Evolutionary conservation across 768 basidiomycete species (phyloP).

Genomic region (Termitomyces sp.): DNA sequence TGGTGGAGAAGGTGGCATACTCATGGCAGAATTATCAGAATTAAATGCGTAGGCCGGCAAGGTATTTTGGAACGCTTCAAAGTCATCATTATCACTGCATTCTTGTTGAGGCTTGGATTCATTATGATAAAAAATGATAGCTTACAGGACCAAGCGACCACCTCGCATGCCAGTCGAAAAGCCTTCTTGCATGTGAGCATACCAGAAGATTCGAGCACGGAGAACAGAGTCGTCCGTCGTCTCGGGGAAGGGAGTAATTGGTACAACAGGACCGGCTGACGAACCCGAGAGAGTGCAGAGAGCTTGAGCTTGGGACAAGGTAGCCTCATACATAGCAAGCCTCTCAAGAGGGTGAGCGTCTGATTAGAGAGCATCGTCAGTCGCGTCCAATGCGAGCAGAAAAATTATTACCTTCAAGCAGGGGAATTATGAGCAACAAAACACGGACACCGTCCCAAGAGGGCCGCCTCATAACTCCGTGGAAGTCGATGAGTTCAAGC

Average conservation of each 20-base stretch:
- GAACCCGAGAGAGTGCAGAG: slow-evolving; percentile 58
- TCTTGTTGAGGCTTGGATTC: neutral
- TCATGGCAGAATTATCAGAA: slow-evolving; percentile 19
- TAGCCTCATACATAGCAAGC: slow-evolving; percentile 73
- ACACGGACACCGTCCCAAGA: slow-evolving; percentile 85
- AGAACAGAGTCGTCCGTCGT: slow-evolving; percentile 58
- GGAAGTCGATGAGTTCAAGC: slow-evolving; percentile 74
- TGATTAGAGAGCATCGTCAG: slow-evolving; percentile 17
- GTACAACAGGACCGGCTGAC: slow-evolving; percentile 23
- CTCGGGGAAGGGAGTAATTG: slow-evolving; percentile 35
- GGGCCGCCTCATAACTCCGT: slow-evolving; percentile 75
- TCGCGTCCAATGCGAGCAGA: too few species aligned
- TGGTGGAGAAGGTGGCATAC: slow-evolving; percentile 12
- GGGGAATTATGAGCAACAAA: slow-evolving; percentile 73
- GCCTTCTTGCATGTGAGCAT: slow-evolving; percentile 82
- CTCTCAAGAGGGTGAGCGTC: slow-evolving; percentile 45
- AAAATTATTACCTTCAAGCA: slow-evolving; percentile 66
- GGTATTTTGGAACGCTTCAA: slow-evolving; percentile 66
- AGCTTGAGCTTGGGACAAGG: slow-evolving; percentile 76
- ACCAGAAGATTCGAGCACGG: slow-evolving; percentile 86
- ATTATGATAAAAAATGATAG: neutral
- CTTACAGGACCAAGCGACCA: slow-evolving; percentile 80
- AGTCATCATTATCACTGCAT: slow-evolving; percentile 69
- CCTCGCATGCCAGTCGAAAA: slow-evolving; percentile 79
- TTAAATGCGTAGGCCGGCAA: slow-evolving; percentile 38